Percentiles rank a stretch among this genome's conserved stretches.
phyloP scores from a whole-genome alignment of 1,139 yeast genomes.

The Blastobotrys ciferrii region DNA sequence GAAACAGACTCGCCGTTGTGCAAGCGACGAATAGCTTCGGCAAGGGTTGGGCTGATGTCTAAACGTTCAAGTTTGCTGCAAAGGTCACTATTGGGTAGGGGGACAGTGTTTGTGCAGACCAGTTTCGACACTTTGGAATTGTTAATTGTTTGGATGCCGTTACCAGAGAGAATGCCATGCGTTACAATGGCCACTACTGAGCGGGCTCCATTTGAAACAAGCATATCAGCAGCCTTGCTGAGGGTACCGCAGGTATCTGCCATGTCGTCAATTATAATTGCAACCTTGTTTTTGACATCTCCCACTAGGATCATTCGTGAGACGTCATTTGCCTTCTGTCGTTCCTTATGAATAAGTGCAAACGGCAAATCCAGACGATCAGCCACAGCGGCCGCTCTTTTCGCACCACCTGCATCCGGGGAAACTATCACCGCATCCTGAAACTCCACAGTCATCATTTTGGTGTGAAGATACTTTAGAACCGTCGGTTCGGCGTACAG shows the following conservation, averaged over 20 bases:
- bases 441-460: constrained; percentile 47
- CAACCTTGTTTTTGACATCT: constrained; percentile 80
- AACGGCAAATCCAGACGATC: constrained; percentile 87
- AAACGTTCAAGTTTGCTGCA: constrained; percentile 80
- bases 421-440: constrained; percentile 77
- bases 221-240: constrained; percentile 90
- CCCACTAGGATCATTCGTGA: constrained; percentile 95
- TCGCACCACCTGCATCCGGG: constrained; percentile 99
- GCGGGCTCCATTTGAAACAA: constrained; percentile 74
- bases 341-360: constrained; percentile 94
- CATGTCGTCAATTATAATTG: constrained; percentile 94
- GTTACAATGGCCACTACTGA: constrained; percentile 92
- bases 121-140: constrained; percentile 72
- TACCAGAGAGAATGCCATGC: constrained; percentile 87
- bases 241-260: constrained; percentile 98
- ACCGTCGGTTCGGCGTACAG: constrained; percentile 94
- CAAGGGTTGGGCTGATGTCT: constrained; percentile 76
- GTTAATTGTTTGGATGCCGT: constrained; percentile 78
- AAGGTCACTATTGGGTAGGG: constrained; percentile 67
- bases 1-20: constrained; percentile 98
- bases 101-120: constrained; percentile 92
- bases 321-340: constrained; percentile 92
- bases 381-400: constrained; percentile 92
- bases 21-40: constrained; percentile 90
- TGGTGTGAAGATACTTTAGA: constrained; percentile 71